Evolutionary conservation across 176 grass and related monocot species (phyloP), one percentile per base, ranked within the genome.

Genomic region (Otatea glauca): DNA sequence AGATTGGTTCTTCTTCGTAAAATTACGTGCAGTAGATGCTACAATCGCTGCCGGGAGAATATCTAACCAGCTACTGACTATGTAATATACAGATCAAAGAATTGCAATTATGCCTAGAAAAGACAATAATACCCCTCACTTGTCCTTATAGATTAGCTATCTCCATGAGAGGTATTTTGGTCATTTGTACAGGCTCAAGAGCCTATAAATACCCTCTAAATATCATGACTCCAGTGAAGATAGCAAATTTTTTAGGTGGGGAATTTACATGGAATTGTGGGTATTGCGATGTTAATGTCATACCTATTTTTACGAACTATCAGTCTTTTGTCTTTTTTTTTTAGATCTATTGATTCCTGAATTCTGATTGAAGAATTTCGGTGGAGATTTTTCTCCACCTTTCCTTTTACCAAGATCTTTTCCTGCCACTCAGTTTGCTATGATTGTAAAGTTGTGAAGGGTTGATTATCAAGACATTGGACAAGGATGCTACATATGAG

Each of bases 401-500:
- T 76, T 66, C 37, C 55, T 70, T 84, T 65, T 48, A 24, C 29
- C 16, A 79, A 66, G 48, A 82, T 74, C 18, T 68, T 80, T 82
- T 74, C 65, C n/a, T 55, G 4, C 54, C 13, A 69, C 78, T 88
- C 76, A 88, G 38, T 67, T 82, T 82, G 73, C 42, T 35, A 53
- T 88, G 34, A 48, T 81, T 78, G 69, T 86, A 43, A 68, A 98
- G 96, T 88, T 98, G 96, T 89, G 96, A 98, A 94, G 93, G 93
- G 80, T 86, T 98, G 91, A 98, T 98, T 83, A 98, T 98, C 83
- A 98, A 98, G 90, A 98, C 96, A 83, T 56, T 98, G 89, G 96
- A 98, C 85, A 98, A 89, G 58, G 96, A 94, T 71, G 96, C 96
- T 66, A 95, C 96, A 65, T 98, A 98, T 81, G 96, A 98, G 83